These are phyloP conservation scores for Anisodus tanguticus DNA, from an alignment of 257 asterid species.

Conservation along the genomic window DNA sequence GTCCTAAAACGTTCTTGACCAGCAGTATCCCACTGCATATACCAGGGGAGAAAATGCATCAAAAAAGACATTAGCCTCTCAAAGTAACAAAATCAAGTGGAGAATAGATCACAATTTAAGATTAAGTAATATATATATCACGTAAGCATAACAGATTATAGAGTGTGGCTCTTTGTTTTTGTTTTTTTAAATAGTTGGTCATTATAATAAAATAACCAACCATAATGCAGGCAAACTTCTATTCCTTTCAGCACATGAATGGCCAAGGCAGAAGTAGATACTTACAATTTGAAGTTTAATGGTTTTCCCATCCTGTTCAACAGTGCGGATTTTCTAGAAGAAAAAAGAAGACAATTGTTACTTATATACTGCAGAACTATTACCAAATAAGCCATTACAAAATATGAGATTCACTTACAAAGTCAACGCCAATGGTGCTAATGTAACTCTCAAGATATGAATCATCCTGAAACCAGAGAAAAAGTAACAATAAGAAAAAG, in stretches of 20 bases:
- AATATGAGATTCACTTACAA: conserved; percentile 61
- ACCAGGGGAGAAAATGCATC: not conserved
- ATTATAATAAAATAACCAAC: not conserved
- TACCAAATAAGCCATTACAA: not conserved
- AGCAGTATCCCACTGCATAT: conserved; percentile 89
- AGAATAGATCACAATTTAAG: not conserved
- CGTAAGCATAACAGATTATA: not conserved
- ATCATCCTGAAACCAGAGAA: conserved; percentile 67
- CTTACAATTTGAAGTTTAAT: conserved; percentile 93
- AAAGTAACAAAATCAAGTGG: not conserved
- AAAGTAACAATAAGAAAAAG: conserved; percentile 30
- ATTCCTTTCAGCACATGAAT: not conserved
- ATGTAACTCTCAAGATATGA: conserved; percentile 94
- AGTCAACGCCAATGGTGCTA: conserved; percentile 95
- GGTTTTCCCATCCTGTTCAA: conserved; percentile 94
- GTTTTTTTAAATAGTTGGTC: not conserved
- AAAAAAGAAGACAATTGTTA: conserved; percentile 24
- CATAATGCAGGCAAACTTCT: not conserved
- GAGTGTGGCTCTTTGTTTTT: not conserved
- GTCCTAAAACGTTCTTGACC: conserved; percentile 98
- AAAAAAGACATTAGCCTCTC: conserved; percentile 5
- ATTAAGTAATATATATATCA: not conserved
- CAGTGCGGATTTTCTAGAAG: conserved; percentile 84
- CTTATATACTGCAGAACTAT: not conserved
- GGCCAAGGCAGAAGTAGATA: conserved; percentile 21